Conservation (phyloP, 352 stramenopile species). For the Elongisporangium anandrum region DNA sequence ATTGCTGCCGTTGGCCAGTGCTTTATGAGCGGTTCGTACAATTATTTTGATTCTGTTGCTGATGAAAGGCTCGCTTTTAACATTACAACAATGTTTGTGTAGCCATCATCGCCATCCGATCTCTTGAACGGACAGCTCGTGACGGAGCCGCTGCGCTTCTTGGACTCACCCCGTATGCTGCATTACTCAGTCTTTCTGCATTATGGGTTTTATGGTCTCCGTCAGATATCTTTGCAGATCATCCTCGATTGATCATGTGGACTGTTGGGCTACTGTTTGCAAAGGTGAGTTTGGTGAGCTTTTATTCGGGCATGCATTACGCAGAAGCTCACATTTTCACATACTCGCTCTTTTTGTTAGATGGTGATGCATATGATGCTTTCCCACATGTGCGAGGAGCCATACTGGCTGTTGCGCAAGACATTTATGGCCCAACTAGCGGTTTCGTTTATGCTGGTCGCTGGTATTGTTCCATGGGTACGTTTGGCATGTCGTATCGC, state of each 20-base stretch:
- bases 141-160: slow-evolving; percentile 61
- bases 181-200: slow-evolving; percentile 61
- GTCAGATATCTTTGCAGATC: slow-evolving; percentile 76
- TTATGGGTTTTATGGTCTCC: slow-evolving; percentile 78
- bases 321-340: background rate
- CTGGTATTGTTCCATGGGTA: slow-evolving; percentile 72
- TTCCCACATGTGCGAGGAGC: slow-evolving; percentile 82
- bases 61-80: slow-evolving; percentile 1
- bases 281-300: slow-evolving; percentile 36
- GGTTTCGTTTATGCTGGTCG: slow-evolving; percentile 60
- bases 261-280: slow-evolving; percentile 76
- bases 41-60: slow-evolving; percentile 1
- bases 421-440: slow-evolving; percentile 65
- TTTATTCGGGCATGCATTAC: background rate
- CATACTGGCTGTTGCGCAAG: slow-evolving; percentile 83
- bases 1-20: slow-evolving; percentile 59
- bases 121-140: slow-evolving; percentile 50
- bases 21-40: slow-evolving; percentile 59
- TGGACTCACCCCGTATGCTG: slow-evolving; percentile 59
- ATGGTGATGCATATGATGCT: slow-evolving; percentile 91
- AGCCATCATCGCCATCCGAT: slow-evolving; percentile 66
- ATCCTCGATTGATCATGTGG: slow-evolving; percentile 84
- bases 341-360: slow-evolving; percentile 27
- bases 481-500: slow-evolving; percentile 9
- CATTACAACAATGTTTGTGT: slow-evolving; percentile 7